Conservation (phyloP, 176 grass and related monocot genomes). For the Sorghum bicolor region Sorghum_bicolor_NCBIv3 NC_012873.2:50353501-50354000, state of each 20-base stretch:
- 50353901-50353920: not conserved
- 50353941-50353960: no score
- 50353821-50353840: not conserved
- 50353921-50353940: not conserved
- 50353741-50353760: not conserved
- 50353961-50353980: not conserved
- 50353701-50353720: constrained; percentile 17
- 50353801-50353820: no score
- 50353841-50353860: not conserved
- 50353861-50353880: not conserved
- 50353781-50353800: not conserved
- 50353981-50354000: not conserved
- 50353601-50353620: no score
- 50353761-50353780: not conserved
- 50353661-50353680: not conserved
- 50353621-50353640: no score
- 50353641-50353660: not conserved
- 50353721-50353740: not conserved
- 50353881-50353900: not conserved
- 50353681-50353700: not conserved
- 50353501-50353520: no score
- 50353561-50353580: no score
- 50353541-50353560: no score
- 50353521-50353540: no score
- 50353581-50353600: no score